Conservation (phyloP, 129 eudicot genomes). For the Helianthus tuberosus region DNA sequence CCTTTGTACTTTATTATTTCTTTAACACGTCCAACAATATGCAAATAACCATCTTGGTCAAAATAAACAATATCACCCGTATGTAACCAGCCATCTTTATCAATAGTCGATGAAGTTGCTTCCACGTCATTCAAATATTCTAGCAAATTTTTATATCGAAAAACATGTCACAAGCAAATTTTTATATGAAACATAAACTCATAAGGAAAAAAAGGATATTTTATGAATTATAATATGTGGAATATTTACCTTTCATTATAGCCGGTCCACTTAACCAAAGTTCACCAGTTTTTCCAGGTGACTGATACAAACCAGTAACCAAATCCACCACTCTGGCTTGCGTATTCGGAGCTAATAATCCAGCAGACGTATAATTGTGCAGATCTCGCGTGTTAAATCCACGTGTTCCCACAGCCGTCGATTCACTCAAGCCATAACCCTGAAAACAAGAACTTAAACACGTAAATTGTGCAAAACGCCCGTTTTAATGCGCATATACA, state of each 20-base stretch:
- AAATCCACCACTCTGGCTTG: conserved; percentile 85
- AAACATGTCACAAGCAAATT: background rate
- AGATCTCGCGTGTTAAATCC: conserved; percentile 47
- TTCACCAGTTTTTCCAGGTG: conserved; percentile 80
- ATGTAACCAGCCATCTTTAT: conserved; percentile 83
- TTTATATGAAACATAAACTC: no score
- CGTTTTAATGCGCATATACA: no score
- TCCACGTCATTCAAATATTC: conserved; percentile 76
- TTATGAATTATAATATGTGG: no score
- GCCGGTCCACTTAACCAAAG: conserved; percentile 82
- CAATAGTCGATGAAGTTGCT: conserved; percentile 65
- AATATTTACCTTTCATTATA: conserved; percentile 63
- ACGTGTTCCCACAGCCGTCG: conserved; percentile 68
- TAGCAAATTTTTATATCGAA: conserved; percentile 21
- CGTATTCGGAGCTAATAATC: conserved; percentile 78
- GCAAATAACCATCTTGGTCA: conserved; percentile 78
- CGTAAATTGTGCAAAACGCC: background rate
- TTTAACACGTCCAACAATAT: conserved; percentile 78
- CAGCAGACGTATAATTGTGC: conserved; percentile 60
- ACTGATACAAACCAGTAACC: conserved; percentile 57
- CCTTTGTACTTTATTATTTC: conserved; percentile 97
- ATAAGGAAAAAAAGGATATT: no score
- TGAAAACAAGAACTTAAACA: conserved; percentile 25
- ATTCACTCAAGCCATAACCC: conserved; percentile 85
- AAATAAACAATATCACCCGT: conserved; percentile 92